A percentile compares a stretch with the other conserved stretches of the same genome.
phyloP scores from a whole-genome alignment of 2,329 filamentous ascomycete species.

The Epichloe scottii region DNA sequence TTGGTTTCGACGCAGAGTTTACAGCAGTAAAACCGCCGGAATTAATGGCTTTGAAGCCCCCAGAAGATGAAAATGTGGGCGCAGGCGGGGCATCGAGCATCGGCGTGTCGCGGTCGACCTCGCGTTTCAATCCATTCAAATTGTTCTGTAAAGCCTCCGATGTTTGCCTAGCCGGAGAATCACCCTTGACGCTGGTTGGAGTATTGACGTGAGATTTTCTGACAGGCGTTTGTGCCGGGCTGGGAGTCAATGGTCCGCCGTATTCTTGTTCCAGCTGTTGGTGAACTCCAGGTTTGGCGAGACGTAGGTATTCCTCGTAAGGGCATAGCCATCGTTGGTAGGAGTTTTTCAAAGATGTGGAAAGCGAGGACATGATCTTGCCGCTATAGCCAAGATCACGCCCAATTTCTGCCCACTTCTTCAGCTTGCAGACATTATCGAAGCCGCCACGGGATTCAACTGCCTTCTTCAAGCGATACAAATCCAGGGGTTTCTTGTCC shows the following conservation, averaged over 20 bases:
- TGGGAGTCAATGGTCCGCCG: slow-evolving; percentile 79
- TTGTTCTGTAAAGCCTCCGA: slow-evolving; percentile 40
- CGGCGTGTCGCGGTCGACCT: slow-evolving; percentile 34
- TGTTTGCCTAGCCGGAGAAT: slow-evolving; percentile 53
- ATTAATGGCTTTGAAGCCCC: slow-evolving; percentile 21
- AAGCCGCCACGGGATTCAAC: slow-evolving; percentile 92
- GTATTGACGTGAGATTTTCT: slow-evolving; percentile 51
- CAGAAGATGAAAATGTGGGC: slow-evolving; percentile 20
- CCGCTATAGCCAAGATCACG: slow-evolving; percentile 94
- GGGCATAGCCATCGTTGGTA: slow-evolving; percentile 95
- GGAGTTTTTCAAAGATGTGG: slow-evolving; percentile 94
- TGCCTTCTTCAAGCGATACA: slow-evolving; percentile 93
- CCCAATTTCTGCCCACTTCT: slow-evolving; percentile 98
- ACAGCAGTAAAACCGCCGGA: slow-evolving; percentile 60
- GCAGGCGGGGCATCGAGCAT: slow-evolving; percentile 34
- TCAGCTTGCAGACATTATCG: slow-evolving; percentile 89
- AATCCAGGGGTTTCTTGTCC: slow-evolving; percentile 89
- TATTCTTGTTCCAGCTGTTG: slow-evolving; percentile 90
- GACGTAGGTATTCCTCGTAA: slow-evolving; percentile 85
- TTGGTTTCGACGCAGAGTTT: slow-evolving; percentile 55
- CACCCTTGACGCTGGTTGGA: slow-evolving; percentile 43
- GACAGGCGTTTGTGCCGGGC: slow-evolving; percentile 54
- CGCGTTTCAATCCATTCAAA: slow-evolving; percentile 31
- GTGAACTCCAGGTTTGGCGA: slow-evolving; percentile 91
- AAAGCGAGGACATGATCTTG: slow-evolving; percentile 98